Evolutionary conservation across 169 alveolate species (phyloP).

Genomic region (Plasmodium fragile): DNA sequence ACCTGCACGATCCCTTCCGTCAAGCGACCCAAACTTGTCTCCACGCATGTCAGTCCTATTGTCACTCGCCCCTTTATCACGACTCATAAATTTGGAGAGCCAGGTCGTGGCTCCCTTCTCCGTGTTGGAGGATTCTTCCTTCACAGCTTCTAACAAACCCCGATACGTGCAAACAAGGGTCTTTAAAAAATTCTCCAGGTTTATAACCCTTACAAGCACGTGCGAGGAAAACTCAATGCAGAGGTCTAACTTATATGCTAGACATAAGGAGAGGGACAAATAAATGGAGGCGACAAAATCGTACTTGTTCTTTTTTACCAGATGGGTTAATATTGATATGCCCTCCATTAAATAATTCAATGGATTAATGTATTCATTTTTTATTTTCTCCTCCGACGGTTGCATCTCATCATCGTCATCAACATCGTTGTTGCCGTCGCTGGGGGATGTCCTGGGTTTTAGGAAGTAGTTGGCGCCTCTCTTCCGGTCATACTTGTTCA

Average conservation of each 20-base stretch:
- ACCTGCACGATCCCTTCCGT: background rate
- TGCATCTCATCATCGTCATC: background rate
- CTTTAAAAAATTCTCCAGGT: slow-evolving; percentile 40
- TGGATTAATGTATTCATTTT: slow-evolving; percentile 44
- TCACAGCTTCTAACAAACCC: background rate
- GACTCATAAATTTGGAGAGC: background rate
- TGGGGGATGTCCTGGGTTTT: background rate
- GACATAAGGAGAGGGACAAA: slow-evolving; percentile 56
- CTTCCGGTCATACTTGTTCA: slow-evolving; percentile 68
- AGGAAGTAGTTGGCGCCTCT: background rate
- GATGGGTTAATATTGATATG: slow-evolving; percentile 21
- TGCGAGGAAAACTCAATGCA: slow-evolving; percentile 54
- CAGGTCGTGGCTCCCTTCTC: background rate
- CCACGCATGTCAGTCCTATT: background rate
- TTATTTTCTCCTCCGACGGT: background rate
- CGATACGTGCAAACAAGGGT: background rate
- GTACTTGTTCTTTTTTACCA: slow-evolving; percentile 58
- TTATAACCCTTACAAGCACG: slow-evolving; percentile 22
- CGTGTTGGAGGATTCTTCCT: background rate
- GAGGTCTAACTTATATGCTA: slow-evolving; percentile 39
- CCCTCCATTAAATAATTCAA: slow-evolving; percentile 68
- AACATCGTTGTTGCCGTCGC: background rate
- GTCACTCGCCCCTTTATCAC: background rate
- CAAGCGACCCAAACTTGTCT: background rate
- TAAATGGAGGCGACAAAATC: slow-evolving; percentile 74